Percentiles rank a stretch among this genome's conserved stretches.
These are phyloP conservation scores for Hemileia vastatrix DNA, from an alignment of 1,284 basidiomycete genomes.

Conservation along the genomic window DNA sequence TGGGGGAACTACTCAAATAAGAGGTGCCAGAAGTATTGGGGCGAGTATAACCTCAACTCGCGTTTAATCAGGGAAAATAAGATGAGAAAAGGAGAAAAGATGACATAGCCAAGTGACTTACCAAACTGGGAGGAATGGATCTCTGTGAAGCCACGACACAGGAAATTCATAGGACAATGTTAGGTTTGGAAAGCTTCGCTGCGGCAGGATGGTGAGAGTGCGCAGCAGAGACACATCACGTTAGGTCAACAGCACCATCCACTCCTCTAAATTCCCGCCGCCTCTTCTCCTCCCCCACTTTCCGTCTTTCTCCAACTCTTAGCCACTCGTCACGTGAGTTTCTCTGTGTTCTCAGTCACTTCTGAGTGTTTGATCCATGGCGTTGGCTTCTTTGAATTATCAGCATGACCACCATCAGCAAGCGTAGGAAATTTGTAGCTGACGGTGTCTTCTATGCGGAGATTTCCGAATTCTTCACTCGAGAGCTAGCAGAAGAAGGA, in stretches of 20 bases:
- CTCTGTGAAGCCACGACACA: not conserved
- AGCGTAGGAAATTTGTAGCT: slow-evolving; percentile 66
- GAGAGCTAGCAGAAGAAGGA: slow-evolving; percentile 97
- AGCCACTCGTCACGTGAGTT: not conserved
- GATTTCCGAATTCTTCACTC: slow-evolving; percentile 54
- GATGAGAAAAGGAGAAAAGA: not conserved
- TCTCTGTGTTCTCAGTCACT: not conserved
- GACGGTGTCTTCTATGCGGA: slow-evolving; percentile 74
- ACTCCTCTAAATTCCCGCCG: not conserved
- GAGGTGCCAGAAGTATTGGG: slow-evolving; percentile 23
- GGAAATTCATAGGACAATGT: not conserved
- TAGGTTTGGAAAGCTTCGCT: not conserved
- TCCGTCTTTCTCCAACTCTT: not conserved
- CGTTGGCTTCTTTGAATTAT: not conserved
- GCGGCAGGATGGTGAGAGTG: not conserved
- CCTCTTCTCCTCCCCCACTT: not conserved
- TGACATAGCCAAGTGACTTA: no score
- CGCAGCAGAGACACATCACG: not conserved
- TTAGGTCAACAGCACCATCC: not conserved
- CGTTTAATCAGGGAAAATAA: slow-evolving; percentile 18
- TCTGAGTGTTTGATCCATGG: not conserved
- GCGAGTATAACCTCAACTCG: slow-evolving; percentile 26
- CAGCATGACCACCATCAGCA: slow-evolving; percentile 22
- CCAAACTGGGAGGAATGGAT: not conserved
- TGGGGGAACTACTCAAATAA: slow-evolving; percentile 12